A percentile compares a stretch with the other conserved stretches of the same genome.
Conservation (phyloP, 2,329 filamentous ascomycete species). For the Botryosphaeria agaves region DNA sequence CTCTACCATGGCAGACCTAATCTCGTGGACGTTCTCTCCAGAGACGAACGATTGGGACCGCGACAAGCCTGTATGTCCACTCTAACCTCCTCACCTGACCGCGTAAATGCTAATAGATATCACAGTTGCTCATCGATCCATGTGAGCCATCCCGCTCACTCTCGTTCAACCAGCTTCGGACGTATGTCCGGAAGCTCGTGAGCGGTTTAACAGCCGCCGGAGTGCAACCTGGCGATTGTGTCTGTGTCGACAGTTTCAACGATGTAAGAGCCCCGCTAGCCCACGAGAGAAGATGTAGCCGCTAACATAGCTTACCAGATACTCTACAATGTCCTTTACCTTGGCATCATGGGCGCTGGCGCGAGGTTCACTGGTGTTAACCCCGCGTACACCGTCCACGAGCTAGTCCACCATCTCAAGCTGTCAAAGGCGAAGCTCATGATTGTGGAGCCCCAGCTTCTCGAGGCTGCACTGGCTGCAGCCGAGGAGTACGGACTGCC, state of each 20-base stretch:
- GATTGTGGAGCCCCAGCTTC: conserved; percentile 14
- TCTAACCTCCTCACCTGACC: too few relatives aligned
- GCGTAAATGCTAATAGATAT: too few relatives aligned
- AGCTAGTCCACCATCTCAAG: conserved; percentile 19
- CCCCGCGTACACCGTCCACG: conserved; percentile 17
- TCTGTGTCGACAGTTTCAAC: conserved; percentile 40
- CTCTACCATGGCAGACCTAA: too few relatives aligned
- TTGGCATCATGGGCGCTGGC: conserved; percentile 17
- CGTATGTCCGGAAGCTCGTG: conserved; percentile 28
- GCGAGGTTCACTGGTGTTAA: conserved; percentile 21
- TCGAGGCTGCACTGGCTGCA: conserved; percentile 18
- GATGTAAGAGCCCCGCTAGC: conserved; percentile 19
- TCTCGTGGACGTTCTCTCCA: too few relatives aligned
- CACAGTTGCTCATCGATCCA: conserved; percentile 33
- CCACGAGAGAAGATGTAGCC: neutral
- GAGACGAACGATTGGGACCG: too few relatives aligned
- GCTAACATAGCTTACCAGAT: conserved; percentile 6
- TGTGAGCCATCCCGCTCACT: conserved; percentile 25
- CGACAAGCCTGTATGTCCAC: too few relatives aligned
- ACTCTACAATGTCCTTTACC: conserved; percentile 15
- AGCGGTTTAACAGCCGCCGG: conserved; percentile 34
- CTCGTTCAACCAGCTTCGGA: conserved; percentile 28
- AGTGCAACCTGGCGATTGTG: conserved; percentile 31
- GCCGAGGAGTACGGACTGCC: conserved; percentile 22
- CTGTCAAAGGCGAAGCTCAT: conserved; percentile 17